Base-by-base conservation (phyloP, 768 basidiomycete species). In the Cytidiella melzeri region DNA sequence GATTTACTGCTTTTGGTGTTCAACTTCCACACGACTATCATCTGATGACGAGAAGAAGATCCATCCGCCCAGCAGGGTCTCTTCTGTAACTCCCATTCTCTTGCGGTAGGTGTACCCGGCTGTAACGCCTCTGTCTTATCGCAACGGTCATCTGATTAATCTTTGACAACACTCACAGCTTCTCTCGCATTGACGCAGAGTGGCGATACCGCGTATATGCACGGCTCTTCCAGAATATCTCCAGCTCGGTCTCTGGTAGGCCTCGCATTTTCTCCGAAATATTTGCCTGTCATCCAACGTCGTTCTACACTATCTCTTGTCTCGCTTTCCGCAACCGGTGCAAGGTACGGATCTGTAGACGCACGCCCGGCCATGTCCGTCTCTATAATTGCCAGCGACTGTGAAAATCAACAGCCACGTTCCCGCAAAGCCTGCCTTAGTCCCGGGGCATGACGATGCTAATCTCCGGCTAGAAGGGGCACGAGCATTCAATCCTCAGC, bases 11-110 rank as follows among this genome's bases (percentile, higher is more conserved):
- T 50, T 61, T 52, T 53, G 61, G 56, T 53, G 50, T 50, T 57
- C 55, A 55, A 57, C 52, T 50, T 56, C 51, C 59, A 56, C 59
- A 60, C 57, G 57, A 54, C 52, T 50, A 60, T 57, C 59, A 62
- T 60, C 57, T 60, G 59, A 62, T 62, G 54, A 34, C 56, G 48
- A 34, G 36, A 30, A 54, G 56, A 57, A 46, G 53, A 55, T 49
- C 53, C 55, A 46, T 55, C 53, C 53, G 46, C 55, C 37, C 51
- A 50, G 48, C 47, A 44, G 53, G n/a, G 56, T 51, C 30, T 15
- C 9, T 34, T 55, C 55, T 56, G 62, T 55, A 55, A 59, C 45
- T 51, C 49, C 51, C 45, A 47, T 57, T 54, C 54, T 45, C 47
- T 34, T 55, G 52, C 58, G 52, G 57, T 57, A 49, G 41, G 43